A percentile compares a stretch with the other conserved stretches of the same genome.
These are phyloP conservation scores for Aurinia saxatilis DNA, from an alignment of 345 rosid species.

Conservation along the genomic window DNA sequence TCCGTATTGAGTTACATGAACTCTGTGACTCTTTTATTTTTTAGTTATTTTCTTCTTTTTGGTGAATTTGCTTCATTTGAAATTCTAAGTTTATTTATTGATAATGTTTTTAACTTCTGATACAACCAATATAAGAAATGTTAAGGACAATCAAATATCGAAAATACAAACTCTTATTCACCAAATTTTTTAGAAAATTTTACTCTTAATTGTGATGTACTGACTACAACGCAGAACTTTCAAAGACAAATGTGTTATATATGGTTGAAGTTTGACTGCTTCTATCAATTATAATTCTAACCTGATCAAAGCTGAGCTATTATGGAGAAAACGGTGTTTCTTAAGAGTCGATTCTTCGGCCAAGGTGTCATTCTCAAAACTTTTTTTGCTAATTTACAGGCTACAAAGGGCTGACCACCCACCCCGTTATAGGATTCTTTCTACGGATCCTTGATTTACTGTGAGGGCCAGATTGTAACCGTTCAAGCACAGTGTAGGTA, in stretches of 20 bases:
- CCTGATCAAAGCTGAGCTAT: neutral
- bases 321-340: neutral
- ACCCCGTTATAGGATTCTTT: conserved; percentile 83
- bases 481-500: conserved; percentile 66
- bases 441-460: conserved; percentile 59
- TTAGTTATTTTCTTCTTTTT: neutral
- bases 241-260: neutral
- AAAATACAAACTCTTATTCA: no score
- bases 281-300: neutral
- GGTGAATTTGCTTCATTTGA: neutral
- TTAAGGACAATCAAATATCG: no score
- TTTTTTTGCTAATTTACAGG: neutral
- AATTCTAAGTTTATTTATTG: no score
- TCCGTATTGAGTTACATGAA: conserved; percentile 16
- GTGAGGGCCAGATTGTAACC: conserved; percentile 69
- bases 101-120: no score
- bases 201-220: no score
- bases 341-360: neutral
- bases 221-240: neutral
- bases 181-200: no score
- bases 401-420: conserved; percentile 73
- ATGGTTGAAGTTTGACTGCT: no score
- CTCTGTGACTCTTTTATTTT: neutral
- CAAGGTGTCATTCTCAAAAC: no score
- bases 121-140: no score